Evolutionary conservation across 2,329 filamentous ascomycete species (phyloP).

Genomic region (Ophiosphaerella narmari): DNA sequence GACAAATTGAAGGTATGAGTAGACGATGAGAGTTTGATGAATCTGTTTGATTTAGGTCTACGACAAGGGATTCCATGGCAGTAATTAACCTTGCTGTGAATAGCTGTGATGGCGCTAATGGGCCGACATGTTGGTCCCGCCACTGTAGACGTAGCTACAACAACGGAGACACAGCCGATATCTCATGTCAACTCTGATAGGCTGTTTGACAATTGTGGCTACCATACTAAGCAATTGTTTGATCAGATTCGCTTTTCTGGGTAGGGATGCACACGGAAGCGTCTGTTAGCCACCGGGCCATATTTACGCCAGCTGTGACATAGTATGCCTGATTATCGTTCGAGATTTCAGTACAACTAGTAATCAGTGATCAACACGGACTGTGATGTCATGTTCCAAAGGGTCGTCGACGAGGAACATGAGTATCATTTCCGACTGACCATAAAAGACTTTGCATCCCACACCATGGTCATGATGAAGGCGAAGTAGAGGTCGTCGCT

Average conservation of each 20-base stretch:
- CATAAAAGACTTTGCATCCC: constrained; percentile 67
- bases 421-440: constrained; percentile 68
- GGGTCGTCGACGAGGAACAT: constrained; percentile 62
- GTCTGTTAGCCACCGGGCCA: constrained; percentile 49
- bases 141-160: not conserved
- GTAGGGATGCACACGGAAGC: constrained; percentile 61
- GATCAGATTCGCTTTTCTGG: constrained; percentile 57
- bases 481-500: constrained; percentile 71
- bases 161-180: not conserved
- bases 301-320: no score
- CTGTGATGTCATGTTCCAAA: constrained; percentile 50
- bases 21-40: constrained; percentile 2
- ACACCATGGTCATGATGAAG: constrained; percentile 61
- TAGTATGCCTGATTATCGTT: no score
- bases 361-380: no score
- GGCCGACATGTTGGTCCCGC: not conserved
- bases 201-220: constrained; percentile 66
- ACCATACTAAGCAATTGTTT: constrained; percentile 65
- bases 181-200: constrained; percentile 65
- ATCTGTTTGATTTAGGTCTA: constrained; percentile 6
- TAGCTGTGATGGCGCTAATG: constrained; percentile 2
- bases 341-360: no score
- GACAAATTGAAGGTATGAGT: not conserved
- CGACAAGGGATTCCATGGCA: constrained; percentile 1
- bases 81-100: constrained; percentile 2